Base-by-base conservation (phyloP, 1,139 yeast genomes). In the Yamadazyma sp. region DNA sequence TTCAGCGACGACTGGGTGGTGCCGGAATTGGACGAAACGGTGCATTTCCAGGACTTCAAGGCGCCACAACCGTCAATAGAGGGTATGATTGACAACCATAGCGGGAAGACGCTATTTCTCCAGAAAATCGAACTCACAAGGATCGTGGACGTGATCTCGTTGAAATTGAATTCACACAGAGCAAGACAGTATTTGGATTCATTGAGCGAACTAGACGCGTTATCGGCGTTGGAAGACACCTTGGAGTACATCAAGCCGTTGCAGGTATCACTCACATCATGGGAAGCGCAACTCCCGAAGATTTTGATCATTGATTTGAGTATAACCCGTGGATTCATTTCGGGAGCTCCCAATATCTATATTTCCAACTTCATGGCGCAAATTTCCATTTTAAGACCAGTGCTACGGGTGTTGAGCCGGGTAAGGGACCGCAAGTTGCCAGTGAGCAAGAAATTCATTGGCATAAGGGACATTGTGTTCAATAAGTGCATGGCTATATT, bases 291-390 rank as follows among this genome's bases (percentile, higher is more conserved):
- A 13, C 33, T 47, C 16, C 51, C 51, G 6, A 34, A 39, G 21
- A 25, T 27, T 1, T 41, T 47, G 29, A 34, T 38, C 7, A 44
- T 47, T 18, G 50, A 47, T 29, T 43, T 39, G 31, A 44, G 38
- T 23, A 39, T 44, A 15, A 38, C 45, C 16, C 34, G 49, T 31
- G 51, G 51, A 3, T 39, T 41, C 13, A 47, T 47, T 8, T 47
- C 51, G 12, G 49, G 51, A 2, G 42, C 48, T 13, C 50, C 51
- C 2, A 47, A 47, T 29, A 45, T 47, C 21, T 47, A 47, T 31
- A 44, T 47, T 7, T 45, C 50, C 13, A 47, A 44, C 24, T 47
- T 44, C 30, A 39, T 41, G 40, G 42, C 41, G 9, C 49, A 47
- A 35, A 43, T 42, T 2, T 37, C 45, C 6, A 44, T 47, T 16